These are phyloP conservation scores for Coriolopsis trogii DNA, from an alignment of 1,284 basidiomycete species.

Conservation along the genomic window DNA sequence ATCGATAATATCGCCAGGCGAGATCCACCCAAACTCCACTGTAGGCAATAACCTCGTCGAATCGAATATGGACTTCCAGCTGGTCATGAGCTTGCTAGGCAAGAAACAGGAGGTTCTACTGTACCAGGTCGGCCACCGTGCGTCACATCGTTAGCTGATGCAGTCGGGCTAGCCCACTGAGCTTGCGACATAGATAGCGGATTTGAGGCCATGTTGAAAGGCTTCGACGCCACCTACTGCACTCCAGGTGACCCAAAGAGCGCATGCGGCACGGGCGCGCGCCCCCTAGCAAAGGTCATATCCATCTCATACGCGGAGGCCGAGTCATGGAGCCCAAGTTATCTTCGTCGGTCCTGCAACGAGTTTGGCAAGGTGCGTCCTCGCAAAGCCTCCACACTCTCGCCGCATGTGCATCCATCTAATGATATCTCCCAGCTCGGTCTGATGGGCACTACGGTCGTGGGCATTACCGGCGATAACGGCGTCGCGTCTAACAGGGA, in stretches of 20 bases:
- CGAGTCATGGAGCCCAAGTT: constrained; percentile 39
- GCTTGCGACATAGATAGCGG: constrained; percentile 67
- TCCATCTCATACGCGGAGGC: constrained; percentile 40
- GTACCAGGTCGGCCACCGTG: constrained; percentile 16
- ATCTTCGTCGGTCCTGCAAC: too few species aligned
- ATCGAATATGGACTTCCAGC: constrained; percentile 55
- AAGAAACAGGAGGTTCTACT: constrained; percentile 42
- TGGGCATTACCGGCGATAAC: constrained; percentile 53
- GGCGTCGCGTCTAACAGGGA: constrained; percentile 57
- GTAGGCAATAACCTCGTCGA: constrained; percentile 45
- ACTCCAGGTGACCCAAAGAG: too few species aligned
- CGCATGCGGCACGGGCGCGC: too few species aligned
- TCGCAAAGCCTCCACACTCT: neutral
- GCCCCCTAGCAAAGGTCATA: constrained; percentile 37
- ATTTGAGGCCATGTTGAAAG: constrained; percentile 36
- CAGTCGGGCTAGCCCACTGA: too few species aligned
- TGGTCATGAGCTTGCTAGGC: constrained; percentile 47
- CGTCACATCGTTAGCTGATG: constrained; percentile 28
- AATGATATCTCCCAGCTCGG: constrained; percentile 33
- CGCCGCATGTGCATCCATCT: neutral
- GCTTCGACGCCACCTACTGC: constrained; percentile 42
- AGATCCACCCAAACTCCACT: constrained; percentile 35
- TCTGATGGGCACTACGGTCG: constrained; percentile 48
- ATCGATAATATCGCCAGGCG: constrained; percentile 42
- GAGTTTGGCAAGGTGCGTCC: constrained; percentile 43